Evolutionary conservation across 2,329 filamentous ascomycete genomes (phyloP).

Genomic region (Scopulariopsis brevicaulis): DNA sequence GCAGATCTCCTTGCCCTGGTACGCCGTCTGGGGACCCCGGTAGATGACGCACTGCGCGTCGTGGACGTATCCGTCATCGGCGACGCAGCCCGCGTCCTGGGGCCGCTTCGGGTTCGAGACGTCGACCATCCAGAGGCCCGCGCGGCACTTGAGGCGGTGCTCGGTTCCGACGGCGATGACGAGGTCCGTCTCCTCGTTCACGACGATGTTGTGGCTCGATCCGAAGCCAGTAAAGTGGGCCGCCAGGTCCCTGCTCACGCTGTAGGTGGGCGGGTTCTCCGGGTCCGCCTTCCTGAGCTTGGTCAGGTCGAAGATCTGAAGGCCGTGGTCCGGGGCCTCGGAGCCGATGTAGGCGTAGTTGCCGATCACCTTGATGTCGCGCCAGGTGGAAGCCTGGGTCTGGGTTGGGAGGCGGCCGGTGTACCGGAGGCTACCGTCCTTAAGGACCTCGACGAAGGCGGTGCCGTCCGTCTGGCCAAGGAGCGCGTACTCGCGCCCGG

Average conservation of each 20-base stretch:
- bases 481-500: conserved; percentile 35
- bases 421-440: conserved; percentile 30
- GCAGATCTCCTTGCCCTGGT: conserved; percentile 20
- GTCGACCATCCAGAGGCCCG: conserved; percentile 43
- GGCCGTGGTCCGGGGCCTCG: conserved; percentile 35
- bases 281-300: conserved; percentile 32
- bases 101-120: conserved; percentile 38
- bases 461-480: conserved; percentile 37
- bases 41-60: conserved; percentile 42
- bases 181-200: conserved; percentile 30
- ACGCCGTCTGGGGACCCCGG: conserved; percentile 32
- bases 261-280: conserved; percentile 21
- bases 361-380: conserved; percentile 27
- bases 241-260: conserved; percentile 20
- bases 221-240: conserved; percentile 24
- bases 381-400: conserved; percentile 20
- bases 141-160: conserved; percentile 20
- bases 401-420: conserved; percentile 32
- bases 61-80: conserved; percentile 38
- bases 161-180: conserved; percentile 27
- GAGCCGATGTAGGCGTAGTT: conserved; percentile 24
- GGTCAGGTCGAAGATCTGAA: conserved; percentile 53
- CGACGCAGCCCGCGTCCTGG: conserved; percentile 34
- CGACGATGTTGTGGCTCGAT: conserved; percentile 39
- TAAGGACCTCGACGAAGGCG: conserved; percentile 34